These are phyloP conservation scores for Goffeauzyma gilvescens DNA, from an alignment of 768 basidiomycete species.

Conservation along the genomic window DNA sequence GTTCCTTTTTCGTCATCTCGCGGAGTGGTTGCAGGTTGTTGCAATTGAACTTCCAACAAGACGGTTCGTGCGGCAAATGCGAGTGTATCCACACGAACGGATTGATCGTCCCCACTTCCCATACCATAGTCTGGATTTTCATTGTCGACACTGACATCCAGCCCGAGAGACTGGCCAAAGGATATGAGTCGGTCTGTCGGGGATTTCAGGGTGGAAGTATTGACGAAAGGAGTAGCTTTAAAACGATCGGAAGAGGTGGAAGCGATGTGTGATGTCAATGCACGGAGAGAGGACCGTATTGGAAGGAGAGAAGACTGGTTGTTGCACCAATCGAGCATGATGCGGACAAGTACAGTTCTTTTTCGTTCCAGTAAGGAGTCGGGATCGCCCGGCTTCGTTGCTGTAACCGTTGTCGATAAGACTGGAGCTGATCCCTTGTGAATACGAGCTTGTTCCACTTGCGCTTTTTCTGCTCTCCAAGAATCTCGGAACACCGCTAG, in stretches of 20 bases:
- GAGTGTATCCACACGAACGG: neutral
- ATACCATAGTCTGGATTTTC: slow-evolving; percentile 1
- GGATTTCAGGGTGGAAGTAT: neutral
- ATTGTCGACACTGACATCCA: slow-evolving; percentile 1
- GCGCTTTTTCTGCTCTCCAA: neutral
- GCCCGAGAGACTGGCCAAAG: neutral
- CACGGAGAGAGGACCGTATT: neutral
- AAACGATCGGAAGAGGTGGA: neutral
- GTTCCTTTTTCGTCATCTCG: neutral
- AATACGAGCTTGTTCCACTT: too few relatives aligned
- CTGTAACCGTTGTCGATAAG: too few relatives aligned
- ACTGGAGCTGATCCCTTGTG: too few relatives aligned
- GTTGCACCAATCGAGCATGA: slow-evolving; percentile 3
- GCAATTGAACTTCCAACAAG: neutral
- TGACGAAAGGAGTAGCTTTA: neutral
- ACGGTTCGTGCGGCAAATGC: slow-evolving; percentile 1
- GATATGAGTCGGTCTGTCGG: neutral
- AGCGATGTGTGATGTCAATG: neutral
- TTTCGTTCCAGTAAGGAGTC: neutral
- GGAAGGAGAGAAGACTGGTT: slow-evolving; percentile 2
- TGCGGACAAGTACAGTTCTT: slow-evolving; percentile 1
- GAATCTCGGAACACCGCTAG: neutral
- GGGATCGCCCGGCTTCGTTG: neutral
- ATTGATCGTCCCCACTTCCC: neutral
- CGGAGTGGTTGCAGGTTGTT: neutral